Conservation (phyloP, 169 alveolate genomes). For the Plasmodium gonderi region DNA sequence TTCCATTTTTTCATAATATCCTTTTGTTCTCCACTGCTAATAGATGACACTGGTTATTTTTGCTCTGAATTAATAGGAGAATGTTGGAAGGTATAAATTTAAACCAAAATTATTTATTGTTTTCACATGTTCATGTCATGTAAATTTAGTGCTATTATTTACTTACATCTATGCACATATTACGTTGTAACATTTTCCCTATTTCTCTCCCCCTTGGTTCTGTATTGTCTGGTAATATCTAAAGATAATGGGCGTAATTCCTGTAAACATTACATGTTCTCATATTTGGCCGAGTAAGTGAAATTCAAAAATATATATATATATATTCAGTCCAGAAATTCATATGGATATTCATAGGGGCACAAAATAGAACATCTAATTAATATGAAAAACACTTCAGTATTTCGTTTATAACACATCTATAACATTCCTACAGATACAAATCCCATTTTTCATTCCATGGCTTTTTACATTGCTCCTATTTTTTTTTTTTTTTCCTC, state of each 20-base stretch:
- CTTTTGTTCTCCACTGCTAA: background rate
- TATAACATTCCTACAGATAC: no score
- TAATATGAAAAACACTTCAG: no score
- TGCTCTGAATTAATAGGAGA: constrained; percentile 69
- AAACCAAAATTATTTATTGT: background rate
- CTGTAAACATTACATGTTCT: constrained; percentile 14
- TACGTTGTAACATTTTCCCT: background rate
- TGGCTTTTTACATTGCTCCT: no score
- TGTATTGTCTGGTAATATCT: background rate
- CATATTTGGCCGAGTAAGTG: constrained; percentile 49
- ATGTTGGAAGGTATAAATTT: constrained; percentile 44
- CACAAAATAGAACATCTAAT: no score
- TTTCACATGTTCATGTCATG: background rate
- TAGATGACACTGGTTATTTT: constrained; percentile 28
- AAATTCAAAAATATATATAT: background rate
- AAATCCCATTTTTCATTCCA: no score
- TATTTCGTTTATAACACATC: no score
- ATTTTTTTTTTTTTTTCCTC: background rate
- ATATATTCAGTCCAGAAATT: no score
- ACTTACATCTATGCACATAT: background rate
- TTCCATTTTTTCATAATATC: background rate
- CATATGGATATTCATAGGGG: background rate
- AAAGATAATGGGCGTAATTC: constrained; percentile 69
- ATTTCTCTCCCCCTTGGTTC: no score
- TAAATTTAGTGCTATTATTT: background rate